phyloP scores from a whole-genome alignment of 768 basidiomycete species.

The Boletellus emodensis region DNA sequence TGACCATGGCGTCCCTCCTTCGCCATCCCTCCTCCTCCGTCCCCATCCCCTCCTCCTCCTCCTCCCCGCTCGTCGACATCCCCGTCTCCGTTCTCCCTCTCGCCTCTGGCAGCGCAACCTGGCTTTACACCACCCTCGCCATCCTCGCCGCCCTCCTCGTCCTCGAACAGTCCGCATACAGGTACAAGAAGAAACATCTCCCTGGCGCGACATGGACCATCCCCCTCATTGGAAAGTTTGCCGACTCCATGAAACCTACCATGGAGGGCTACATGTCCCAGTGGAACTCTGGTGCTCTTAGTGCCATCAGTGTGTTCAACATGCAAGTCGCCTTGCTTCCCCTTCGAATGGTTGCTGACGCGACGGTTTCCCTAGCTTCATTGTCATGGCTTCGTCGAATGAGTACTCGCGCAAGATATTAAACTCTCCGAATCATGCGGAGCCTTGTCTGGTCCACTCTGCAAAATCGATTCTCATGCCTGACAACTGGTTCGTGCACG shows the following conservation, averaged over 20 bases:
- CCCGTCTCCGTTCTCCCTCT: slow-evolving; percentile 44
- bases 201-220: slow-evolving; percentile 92
- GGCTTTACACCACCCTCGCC: slow-evolving; percentile 68
- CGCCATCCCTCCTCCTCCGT: slow-evolving; percentile 33
- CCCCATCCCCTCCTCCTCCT: slow-evolving; percentile 42
- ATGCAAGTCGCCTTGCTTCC: slow-evolving; percentile 55
- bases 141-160: slow-evolving; percentile 71
- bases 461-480: slow-evolving; percentile 82
- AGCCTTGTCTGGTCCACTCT: slow-evolving; percentile 91
- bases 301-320: slow-evolving; percentile 93
- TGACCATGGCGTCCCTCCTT: slow-evolving; percentile 31
- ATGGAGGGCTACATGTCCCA: slow-evolving; percentile 90
- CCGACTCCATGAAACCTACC: slow-evolving; percentile 86
- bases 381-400: slow-evolving; percentile 96
- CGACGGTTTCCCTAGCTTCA: slow-evolving; percentile 64
- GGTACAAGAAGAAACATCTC: slow-evolving; percentile 82
- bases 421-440: slow-evolving; percentile 88
- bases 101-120: slow-evolving; percentile 29
- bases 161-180: slow-evolving; percentile 85
- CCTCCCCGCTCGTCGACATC: slow-evolving; percentile 37
- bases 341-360: slow-evolving; percentile 3
- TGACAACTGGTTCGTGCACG: slow-evolving; percentile 75
- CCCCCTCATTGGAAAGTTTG: slow-evolving; percentile 96
- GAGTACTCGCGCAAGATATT: slow-evolving; percentile 92
- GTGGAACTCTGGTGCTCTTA: slow-evolving; percentile 87